Conservation (phyloP, 768 basidiomycete genomes). For the Termitomyces sp. region DNA sequence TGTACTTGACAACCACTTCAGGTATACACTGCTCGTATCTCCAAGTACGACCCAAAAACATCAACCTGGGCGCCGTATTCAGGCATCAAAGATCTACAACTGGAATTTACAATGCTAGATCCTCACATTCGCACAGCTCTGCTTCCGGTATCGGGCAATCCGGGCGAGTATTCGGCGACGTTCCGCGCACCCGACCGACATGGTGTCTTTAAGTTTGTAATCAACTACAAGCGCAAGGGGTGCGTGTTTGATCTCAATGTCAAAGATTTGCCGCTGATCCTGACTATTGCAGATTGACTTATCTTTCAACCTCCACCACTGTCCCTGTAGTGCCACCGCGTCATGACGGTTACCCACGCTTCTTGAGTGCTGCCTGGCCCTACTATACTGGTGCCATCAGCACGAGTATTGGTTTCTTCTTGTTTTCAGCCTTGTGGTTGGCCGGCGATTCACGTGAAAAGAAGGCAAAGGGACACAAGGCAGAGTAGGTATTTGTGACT, state of each 20-base stretch:
- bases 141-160: constrained; percentile 46
- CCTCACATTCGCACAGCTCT: constrained; percentile 89
- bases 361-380: constrained; percentile 94
- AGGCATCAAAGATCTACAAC: constrained; percentile 73
- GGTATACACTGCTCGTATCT: constrained; percentile 75
- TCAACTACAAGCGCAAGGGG: constrained; percentile 90
- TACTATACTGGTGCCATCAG: constrained; percentile 92
- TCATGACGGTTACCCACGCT: constrained; percentile 94
- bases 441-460: constrained; percentile 74
- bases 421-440: constrained; percentile 87
- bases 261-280: neutral
- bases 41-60: constrained; percentile 55
- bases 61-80: constrained; percentile 71
- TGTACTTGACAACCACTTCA: constrained; percentile 24
- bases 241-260: constrained; percentile 30
- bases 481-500: constrained; percentile 31
- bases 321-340: constrained; percentile 90
- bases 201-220: constrained; percentile 96
- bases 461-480: constrained; percentile 43
- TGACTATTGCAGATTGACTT: constrained; percentile 54
- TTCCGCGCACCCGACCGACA: constrained; percentile 95
- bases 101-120: constrained; percentile 99
- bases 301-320: constrained; percentile 66
- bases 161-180: constrained; percentile 72
- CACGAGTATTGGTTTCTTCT: constrained; percentile 78